phyloP scores from a whole-genome alignment of 2,329 filamentous ascomycete genomes.

The Pochonia chlamydosporia region DNA sequence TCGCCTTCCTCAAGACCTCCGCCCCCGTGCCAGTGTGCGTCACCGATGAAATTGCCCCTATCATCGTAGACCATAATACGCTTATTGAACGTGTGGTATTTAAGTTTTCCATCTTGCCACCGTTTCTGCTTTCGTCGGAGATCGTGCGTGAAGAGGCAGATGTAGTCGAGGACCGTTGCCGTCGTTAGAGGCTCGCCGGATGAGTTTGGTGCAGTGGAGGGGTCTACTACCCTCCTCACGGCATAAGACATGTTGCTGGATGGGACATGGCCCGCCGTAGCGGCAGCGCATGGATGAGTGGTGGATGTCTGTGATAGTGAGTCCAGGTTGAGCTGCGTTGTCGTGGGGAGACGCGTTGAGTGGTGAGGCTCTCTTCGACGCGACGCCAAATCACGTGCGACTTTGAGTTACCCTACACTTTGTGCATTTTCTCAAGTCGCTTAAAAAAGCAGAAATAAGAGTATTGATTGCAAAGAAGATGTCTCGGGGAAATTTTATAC shows the following conservation, averaged over 20 bases:
- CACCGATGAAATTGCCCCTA: constrained; percentile 72
- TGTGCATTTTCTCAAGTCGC: no score
- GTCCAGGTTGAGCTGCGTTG: no score
- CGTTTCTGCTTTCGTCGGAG: constrained; percentile 80
- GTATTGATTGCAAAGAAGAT: no score
- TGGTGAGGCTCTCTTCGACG: no score
- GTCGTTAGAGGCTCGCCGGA: constrained; percentile 29
- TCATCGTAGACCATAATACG: constrained; percentile 88
- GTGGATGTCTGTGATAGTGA: not conserved
- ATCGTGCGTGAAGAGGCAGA: constrained; percentile 84
- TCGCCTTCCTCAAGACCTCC: constrained; percentile 72
- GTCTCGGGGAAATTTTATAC: no score
- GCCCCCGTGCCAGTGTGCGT: constrained; percentile 71
- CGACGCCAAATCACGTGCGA: no score
- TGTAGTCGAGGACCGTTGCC: constrained; percentile 73
- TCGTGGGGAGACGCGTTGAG: not conserved
- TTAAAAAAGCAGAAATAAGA: no score
- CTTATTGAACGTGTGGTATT: constrained; percentile 87
- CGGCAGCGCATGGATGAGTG: not conserved
- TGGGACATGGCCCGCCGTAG: constrained; percentile 1
- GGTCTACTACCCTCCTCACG: constrained; percentile 7
- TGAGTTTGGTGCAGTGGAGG: not conserved
- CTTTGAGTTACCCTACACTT: no score
- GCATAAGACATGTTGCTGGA: constrained; percentile 15
- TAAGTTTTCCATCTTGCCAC: constrained; percentile 88